These are phyloP conservation scores for Crepidotus variabilis DNA, from an alignment of 768 basidiomycete species.

Conservation along the genomic window DNA sequence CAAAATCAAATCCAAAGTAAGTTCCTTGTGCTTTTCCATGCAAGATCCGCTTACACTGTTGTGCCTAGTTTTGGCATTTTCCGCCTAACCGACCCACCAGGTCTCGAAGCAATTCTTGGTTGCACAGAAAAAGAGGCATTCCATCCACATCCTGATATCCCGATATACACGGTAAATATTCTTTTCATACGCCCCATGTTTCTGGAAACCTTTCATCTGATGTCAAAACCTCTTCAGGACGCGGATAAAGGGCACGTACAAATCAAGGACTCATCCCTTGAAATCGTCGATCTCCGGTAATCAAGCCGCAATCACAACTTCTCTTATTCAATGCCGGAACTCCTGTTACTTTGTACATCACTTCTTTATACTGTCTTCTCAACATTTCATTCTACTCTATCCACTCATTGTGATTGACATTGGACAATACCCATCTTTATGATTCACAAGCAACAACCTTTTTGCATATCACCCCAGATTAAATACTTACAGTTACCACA, in stretches of 20 bases:
- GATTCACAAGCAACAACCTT: neutral
- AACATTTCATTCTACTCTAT: neutral
- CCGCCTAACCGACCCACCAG: constrained; percentile 85
- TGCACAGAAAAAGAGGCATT: constrained; percentile 76
- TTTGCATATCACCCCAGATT: neutral
- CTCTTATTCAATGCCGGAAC: neutral
- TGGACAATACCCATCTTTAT: neutral
- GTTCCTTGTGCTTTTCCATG: constrained; percentile 16
- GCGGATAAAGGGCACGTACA: constrained; percentile 84
- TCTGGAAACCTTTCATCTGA: constrained; percentile 1
- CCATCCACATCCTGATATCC: constrained; percentile 80
- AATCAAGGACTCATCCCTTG: constrained; percentile 67
- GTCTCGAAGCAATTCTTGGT: constrained; percentile 63
- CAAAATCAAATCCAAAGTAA: constrained; percentile 71
- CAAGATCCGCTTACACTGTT: constrained; percentile 3
- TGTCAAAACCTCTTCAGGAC: constrained; percentile 42
- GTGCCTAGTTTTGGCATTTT: constrained; percentile 75
- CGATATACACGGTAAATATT: constrained; percentile 78
- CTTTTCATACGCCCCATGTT: neutral
- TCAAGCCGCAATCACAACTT: neutral
- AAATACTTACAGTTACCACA: neutral
- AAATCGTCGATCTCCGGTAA: constrained; percentile 80
- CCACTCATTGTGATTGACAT: neutral
- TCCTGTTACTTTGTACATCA: neutral
- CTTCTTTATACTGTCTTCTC: neutral